Base-by-base conservation (phyloP, 1,284 basidiomycete species). In the Moniliella sp. region DNA sequence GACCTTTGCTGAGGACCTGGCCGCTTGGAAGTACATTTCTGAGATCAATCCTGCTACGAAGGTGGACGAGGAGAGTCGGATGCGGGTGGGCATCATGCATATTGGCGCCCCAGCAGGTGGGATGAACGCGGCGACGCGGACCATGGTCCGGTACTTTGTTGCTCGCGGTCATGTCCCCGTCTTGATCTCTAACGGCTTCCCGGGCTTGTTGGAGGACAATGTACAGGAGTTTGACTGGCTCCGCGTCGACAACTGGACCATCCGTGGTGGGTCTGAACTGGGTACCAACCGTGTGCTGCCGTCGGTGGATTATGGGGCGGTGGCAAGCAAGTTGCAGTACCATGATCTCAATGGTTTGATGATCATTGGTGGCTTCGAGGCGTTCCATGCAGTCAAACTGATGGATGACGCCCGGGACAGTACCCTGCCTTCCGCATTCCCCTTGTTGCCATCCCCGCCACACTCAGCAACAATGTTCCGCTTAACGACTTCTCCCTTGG, bases 391-490 rank as follows among this genome's bases (percentile, higher is more conserved):
- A 5, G 62, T 93, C 35, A 61, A 75, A 46, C 70, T 75, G 29
- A 66, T 97, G 34, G 78, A 91, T 51, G 70, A 76, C 43, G 78
- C 73, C 5, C 66, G 84, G 45, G 70, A 74, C 62, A 73, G 50
- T 91, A 94, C 61, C 80, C 83, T 13, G 72, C 78, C 32, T 81
- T 94, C 68, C 75, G 84, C n/a, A 23, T 57, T 11, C 54, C 54
- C 3, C 45, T 55, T 28, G 45, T 47, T n/a, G 45, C 43, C 9
- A 48, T 57, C 17, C 50, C 53, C 13, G 86, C 86, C 18, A 94
- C 86, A 29, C 76, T 99, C 54, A 84, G 79, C 43, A 97, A 97
- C 67, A 99, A 99, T 49, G 84, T 99, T 4, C 88, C 91, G 1
- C 62, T 94, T 65, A 93, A 84, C 36, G 86, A 97, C 61, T 84